These are phyloP conservation scores for Ustilago sp. DNA, from an alignment of 1,284 basidiomycete genomes.

Conservation along the genomic window DNA sequence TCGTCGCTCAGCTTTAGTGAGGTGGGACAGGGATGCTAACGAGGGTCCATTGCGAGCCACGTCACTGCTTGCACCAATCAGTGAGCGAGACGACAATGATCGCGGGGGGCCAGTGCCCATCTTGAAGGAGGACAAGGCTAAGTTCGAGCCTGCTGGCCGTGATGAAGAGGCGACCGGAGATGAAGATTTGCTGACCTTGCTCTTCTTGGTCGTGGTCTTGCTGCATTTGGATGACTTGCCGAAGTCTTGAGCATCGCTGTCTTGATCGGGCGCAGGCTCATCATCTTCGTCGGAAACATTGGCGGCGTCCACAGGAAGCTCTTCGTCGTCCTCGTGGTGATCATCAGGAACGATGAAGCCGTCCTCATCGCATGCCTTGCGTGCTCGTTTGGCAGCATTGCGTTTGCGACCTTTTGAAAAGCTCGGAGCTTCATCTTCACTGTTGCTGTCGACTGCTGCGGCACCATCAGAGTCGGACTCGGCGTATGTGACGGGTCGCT, in stretches of 20 bases:
- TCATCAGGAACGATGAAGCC: constrained; percentile 61
- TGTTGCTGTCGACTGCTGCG: constrained; percentile 32
- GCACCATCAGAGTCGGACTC: constrained; percentile 57
- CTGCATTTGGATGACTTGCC: constrained; percentile 21
- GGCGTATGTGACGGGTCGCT: constrained; percentile 51
- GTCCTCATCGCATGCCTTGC: constrained; percentile 49
- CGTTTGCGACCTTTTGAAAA: constrained; percentile 22
- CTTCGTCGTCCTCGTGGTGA: constrained; percentile 41
- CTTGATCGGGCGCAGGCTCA: constrained; percentile 16
- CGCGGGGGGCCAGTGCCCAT: constrained; percentile 23
- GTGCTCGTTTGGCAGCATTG: constrained; percentile 30
- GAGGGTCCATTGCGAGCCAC: constrained; percentile 20
- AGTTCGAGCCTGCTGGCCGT: constrained; percentile 20
- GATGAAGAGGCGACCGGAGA: constrained; percentile 15
- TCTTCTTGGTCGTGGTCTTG: constrained; percentile 11
- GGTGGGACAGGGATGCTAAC: constrained; percentile 72
- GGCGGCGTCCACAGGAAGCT: constrained; percentile 34
- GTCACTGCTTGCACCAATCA: constrained; percentile 13
- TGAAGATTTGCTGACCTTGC: background rate
- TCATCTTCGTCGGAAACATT: constrained; percentile 31
- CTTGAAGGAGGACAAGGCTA: constrained; percentile 32
- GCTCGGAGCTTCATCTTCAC: constrained; percentile 36
- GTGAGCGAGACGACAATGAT: constrained; percentile 26
- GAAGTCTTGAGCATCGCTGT: constrained; percentile 29
- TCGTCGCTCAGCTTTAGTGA: constrained; percentile 87